Base-by-base conservation (phyloP, 441 rosid species). In the Euphorbia schlechtendalii region DNA sequence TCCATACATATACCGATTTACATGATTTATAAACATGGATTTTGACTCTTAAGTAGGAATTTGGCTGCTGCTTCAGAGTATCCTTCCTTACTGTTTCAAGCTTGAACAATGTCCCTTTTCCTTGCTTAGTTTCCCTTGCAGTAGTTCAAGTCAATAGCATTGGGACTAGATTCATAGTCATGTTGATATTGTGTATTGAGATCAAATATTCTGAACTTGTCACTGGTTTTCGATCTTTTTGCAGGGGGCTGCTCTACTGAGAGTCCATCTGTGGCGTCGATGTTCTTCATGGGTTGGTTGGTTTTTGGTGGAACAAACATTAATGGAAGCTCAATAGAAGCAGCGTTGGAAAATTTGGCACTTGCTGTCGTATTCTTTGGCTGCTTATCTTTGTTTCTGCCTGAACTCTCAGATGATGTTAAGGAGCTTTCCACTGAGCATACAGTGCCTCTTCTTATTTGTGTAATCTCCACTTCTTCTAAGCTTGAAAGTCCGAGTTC, bases 361-460 rank as follows among this genome's bases (percentile, higher is more conserved):
- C 72, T 28, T 11, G 61, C 71, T 21, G 36, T 73, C 61, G 61
- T 78, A 24, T 70, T 70, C 56, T 61, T 61, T 22, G 24, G 64
- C 45, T 65, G 76, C 68, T 61, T 56, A 61, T 82, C 77, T 59
- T 81, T 69, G 22, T 86, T 80, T 36, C 74, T 67, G 36, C 85
- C 93, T 1, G 88, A 86, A 76, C 84, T 86, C 63, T 89, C 96
- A 0, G 96, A 84, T 49, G 94, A 94, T 65, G 99, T 90, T 77
- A 90, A 71, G 45, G 99, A 90, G 79, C 97, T 94, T 61, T 89
- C 99, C 59, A 76, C 77, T 14, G 99, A 94, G 66, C 83, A 71
- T 41, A 84, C 72, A 12, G 82, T 66, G 66, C 81, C 84, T 65
- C 73, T 71, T 61, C 65, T 30, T 15, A 57, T 61, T 68, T 57